Percentiles rank a stretch among this genome's conserved stretches.
phyloP scores from a whole-genome alignment of 148 eudicot genomes.

The Vaccinium macrocarpon region DNA sequence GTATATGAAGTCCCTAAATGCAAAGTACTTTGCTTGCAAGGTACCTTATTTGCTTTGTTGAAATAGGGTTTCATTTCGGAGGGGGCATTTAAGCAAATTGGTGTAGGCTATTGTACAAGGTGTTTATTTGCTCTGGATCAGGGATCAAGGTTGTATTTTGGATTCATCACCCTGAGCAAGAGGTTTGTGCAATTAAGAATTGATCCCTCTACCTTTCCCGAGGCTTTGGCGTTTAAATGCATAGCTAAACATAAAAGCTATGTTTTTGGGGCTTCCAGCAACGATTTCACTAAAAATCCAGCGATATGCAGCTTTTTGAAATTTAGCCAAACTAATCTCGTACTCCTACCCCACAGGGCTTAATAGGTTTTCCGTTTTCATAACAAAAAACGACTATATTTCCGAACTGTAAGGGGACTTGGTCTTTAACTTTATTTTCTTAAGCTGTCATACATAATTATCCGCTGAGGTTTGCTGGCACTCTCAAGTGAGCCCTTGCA shows the following conservation, averaged over 20 bases:
- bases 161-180: not conserved
- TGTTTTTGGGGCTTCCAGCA: not conserved
- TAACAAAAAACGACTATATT: not conserved
- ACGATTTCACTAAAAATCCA: not conserved
- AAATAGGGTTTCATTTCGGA: not conserved
- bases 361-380: not conserved
- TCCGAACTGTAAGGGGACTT: not conserved
- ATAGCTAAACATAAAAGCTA: not conserved
- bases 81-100: not conserved
- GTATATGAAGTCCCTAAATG: not conserved
- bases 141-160: not conserved
- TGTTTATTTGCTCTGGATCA: not conserved
- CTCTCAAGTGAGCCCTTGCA: not conserved
- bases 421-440: not conserved
- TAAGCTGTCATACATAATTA: not conserved
- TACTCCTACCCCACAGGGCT: not conserved
- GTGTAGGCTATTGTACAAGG: not conserved
- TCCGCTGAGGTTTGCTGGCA: not conserved
- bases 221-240: not conserved
- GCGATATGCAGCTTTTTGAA: not conserved
- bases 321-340: not conserved
- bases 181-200: not conserved
- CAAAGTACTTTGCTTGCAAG: not conserved
- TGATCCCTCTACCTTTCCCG: not conserved
- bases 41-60: not conserved